Conservation (phyloP, 2,329 filamentous ascomycete species). For the Cladosporium sp. region DNA sequence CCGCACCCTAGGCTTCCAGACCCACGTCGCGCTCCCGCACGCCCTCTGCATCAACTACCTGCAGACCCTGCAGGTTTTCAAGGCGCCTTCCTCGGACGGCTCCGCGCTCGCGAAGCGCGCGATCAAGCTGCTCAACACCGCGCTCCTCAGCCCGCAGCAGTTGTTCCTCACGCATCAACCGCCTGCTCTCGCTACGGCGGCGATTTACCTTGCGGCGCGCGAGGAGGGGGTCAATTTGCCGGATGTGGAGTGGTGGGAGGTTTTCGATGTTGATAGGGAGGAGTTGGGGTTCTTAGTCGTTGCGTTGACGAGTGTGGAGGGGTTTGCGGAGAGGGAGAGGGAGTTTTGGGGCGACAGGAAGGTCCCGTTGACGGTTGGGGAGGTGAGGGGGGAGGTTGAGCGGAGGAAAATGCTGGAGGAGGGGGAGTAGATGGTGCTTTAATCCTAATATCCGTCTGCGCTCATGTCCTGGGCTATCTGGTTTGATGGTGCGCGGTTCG, state of each 20-base stretch:
- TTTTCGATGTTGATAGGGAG: constrained; percentile 92
- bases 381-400: constrained; percentile 55
- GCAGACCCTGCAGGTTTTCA: constrained; percentile 71
- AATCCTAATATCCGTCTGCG: too few relatives aligned
- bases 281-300: constrained; percentile 90
- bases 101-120: constrained; percentile 57
- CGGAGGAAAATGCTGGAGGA: constrained; percentile 39
- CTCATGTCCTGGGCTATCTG: too few relatives aligned
- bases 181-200: constrained; percentile 73
- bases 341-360: constrained; percentile 45
- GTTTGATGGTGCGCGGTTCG: too few relatives aligned
- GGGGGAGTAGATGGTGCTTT: constrained; percentile 6
- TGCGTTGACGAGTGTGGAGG: constrained; percentile 70
- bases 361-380: constrained; percentile 54
- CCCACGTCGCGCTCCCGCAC: constrained; percentile 79
- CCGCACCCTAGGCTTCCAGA: constrained; percentile 70
- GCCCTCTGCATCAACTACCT: constrained; percentile 85
- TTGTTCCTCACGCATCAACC: constrained; percentile 92
- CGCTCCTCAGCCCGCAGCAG: constrained; percentile 78
- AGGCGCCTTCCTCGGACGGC: constrained; percentile 29
- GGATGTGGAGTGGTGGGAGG: constrained; percentile 90
- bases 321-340: constrained; percentile 57
- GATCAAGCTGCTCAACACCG: constrained; percentile 76
- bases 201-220: constrained; percentile 81
- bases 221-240: constrained; percentile 74